phyloP scores from a whole-genome alignment of 2,329 filamentous ascomycete genomes.

The Scleromitrula shiraiana region DNA sequence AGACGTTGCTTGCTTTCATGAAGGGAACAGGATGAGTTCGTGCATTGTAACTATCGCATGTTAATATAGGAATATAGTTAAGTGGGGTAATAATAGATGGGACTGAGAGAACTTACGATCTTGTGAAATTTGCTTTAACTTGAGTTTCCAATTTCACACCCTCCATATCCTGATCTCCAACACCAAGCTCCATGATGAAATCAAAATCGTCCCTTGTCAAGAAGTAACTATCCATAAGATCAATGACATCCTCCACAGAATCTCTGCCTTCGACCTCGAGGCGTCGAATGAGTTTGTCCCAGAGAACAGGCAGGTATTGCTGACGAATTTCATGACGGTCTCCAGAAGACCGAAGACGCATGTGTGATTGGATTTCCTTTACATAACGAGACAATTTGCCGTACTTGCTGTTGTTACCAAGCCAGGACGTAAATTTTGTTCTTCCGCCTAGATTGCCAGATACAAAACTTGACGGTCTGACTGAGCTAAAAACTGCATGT shows the following conservation, averaged over 20 bases:
- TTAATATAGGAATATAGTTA: neutral
- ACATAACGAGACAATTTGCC: conserved; percentile 70
- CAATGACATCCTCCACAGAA: conserved; percentile 72
- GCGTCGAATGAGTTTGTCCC: conserved; percentile 68
- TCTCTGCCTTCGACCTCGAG: conserved; percentile 76
- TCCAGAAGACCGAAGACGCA: conserved; percentile 83
- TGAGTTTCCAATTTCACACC: conserved; percentile 71
- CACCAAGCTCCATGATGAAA: conserved; percentile 80
- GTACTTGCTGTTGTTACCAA: conserved; percentile 88
- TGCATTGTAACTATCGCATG: conserved; percentile 61
- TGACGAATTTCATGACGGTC: conserved; percentile 92
- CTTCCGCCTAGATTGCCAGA: conserved; percentile 66
- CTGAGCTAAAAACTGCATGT: conserved; percentile 91
- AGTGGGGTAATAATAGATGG: no score
- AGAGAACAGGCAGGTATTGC: conserved; percentile 84
- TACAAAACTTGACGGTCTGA: conserved; percentile 80
- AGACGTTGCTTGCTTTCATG: conserved; percentile 80
- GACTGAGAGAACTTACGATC: conserved; percentile 54
- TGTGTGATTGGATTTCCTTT: conserved; percentile 94
- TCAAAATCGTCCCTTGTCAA: conserved; percentile 94
- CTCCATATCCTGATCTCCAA: conserved; percentile 75
- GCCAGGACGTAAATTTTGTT: conserved; percentile 80
- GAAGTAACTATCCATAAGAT: conserved; percentile 95
- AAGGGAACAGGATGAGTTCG: conserved; percentile 87
- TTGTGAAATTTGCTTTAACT: conserved; percentile 83